Conservation (phyloP, 1,139 yeast species). For the Candida sp. region DNA sequence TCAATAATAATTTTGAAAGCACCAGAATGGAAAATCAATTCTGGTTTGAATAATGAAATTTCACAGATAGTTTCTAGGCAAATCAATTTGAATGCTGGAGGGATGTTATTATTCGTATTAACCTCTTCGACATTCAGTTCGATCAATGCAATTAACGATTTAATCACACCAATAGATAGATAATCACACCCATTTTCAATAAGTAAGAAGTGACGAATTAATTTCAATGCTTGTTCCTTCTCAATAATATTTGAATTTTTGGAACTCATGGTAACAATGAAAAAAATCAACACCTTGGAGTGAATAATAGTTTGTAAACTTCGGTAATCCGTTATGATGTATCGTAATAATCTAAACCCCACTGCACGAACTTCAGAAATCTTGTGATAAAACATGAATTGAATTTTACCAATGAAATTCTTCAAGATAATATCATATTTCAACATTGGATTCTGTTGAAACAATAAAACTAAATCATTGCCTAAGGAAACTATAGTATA, state of each 20-base stretch:
- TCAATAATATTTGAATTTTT: conserved; percentile 52
- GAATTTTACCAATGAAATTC: conserved; percentile 59
- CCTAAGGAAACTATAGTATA: conserved; percentile 54
- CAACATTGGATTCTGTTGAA: conserved; percentile 59
- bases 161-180: conserved; percentile 62
- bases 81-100: conserved; percentile 50
- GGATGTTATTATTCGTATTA: conserved; percentile 6
- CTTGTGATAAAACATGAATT: conserved; percentile 54
- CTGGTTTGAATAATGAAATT: conserved; percentile 59
- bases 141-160: conserved; percentile 70
- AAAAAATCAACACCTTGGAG: conserved; percentile 55
- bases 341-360: conserved; percentile 72
- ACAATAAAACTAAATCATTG: conserved; percentile 56
- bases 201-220: conserved; percentile 61
- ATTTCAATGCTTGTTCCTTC: conserved; percentile 74
- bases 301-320: conserved; percentile 47
- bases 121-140: conserved; percentile 46
- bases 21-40: conserved; percentile 56
- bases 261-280: conserved; percentile 64
- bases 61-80: conserved; percentile 75
- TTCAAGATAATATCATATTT: conserved; percentile 64
- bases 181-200: conserved; percentile 54
- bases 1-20: conserved; percentile 62
- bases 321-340: conserved; percentile 53
- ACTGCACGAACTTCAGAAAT: conserved; percentile 68